Evolutionary conservation across 2,329 filamentous ascomycete species (phyloP), one percentile per base, ranked within the genome.

Genomic region (Teratosphaeria zuluensis): DNA sequence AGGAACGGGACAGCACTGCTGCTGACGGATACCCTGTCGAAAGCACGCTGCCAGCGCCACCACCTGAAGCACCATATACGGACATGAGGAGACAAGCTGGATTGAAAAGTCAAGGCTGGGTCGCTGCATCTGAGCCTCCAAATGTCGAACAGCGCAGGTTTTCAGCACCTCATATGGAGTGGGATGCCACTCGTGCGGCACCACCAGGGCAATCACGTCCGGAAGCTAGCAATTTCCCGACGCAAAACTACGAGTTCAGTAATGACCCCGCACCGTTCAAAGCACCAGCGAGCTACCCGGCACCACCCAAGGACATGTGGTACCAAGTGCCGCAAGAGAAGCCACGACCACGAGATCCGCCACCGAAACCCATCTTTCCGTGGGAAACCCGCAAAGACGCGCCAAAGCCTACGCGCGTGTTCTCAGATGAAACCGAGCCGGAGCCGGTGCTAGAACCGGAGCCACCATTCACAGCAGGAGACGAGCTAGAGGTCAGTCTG

Each of bases 291-390:
- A 80, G 83, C 56, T 94, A 95, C 68, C 89, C 92, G 2, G 89
- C 90, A 68, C 89, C 90, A 19, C 90, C 92, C 0, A 88, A 82
- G 72, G 83, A 92, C 69, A 92, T 96, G 89, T 94, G 87, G 81
- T 96, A 94, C 70, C 79, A 92, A 66, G 82, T 95, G 38, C 91
- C 91, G 4, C 70, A 84, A 58, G 62, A 66, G 9, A 75, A 80
- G 62, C 80, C 83, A 59, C 77, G 78, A 19, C 83, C 84, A 24
- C 77, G 80, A 51, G 78, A 85, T 63, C 81, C 77, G 61, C 82
- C 85, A 14, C 66, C 63, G 42, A 80, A 81, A 54, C 81, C 85
- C 2, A 86, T 97, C 54, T 99, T 99, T 72, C 94, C 94, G 0
- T 99, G 94, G 94, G 94, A 99, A 73, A 75, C 74, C 51, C 77